Conservation (phyloP, 208 protist species). For the Wallacemonas sp. region DNA sequence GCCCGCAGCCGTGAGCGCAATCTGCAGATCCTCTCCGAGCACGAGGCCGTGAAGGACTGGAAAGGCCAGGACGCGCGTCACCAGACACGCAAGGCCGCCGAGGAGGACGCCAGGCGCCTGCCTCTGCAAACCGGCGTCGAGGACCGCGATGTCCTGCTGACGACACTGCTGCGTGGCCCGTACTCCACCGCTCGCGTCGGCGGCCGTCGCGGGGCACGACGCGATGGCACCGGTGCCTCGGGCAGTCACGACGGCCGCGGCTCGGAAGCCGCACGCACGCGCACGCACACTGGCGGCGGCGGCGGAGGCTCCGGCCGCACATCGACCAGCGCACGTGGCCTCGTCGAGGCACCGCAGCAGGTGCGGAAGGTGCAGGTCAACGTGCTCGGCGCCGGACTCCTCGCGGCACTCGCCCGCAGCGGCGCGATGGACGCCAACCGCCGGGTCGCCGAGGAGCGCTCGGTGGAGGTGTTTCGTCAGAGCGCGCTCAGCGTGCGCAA, state of each 20-base stretch:
- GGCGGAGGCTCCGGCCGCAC: neutral
- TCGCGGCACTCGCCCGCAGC: constrained; percentile 33
- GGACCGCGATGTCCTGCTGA: constrained; percentile 8
- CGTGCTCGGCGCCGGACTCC: constrained; percentile 36
- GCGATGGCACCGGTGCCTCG: neutral
- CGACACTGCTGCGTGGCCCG: constrained; percentile 22
- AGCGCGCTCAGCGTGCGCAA: constrained; percentile 45
- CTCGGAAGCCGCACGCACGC: neutral
- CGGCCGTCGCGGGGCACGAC: neutral
- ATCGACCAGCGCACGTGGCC: neutral
- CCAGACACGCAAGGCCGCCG: constrained; percentile 8
- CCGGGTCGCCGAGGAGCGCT: constrained; percentile 25
- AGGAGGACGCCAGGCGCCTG: neutral
- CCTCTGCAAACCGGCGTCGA: neutral
- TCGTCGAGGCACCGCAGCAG: neutral
- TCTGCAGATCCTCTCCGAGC: constrained; percentile 53
- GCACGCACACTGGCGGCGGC: neutral
- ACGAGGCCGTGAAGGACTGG: constrained; percentile 41
- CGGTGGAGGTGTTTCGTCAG: constrained; percentile 41
- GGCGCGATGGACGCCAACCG: constrained; percentile 15
- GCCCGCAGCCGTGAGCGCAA: constrained; percentile 38
- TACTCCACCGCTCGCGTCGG: constrained; percentile 16
- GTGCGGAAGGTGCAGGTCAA: constrained; percentile 37
- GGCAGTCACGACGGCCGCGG: neutral
- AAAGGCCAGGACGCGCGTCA: constrained; percentile 7